A percentile compares a stretch with the other conserved stretches of the same genome.
These are phyloP conservation scores for Perkinsela sp. DNA, from an alignment of 208 protist species.

Conservation along the genomic window DNA sequence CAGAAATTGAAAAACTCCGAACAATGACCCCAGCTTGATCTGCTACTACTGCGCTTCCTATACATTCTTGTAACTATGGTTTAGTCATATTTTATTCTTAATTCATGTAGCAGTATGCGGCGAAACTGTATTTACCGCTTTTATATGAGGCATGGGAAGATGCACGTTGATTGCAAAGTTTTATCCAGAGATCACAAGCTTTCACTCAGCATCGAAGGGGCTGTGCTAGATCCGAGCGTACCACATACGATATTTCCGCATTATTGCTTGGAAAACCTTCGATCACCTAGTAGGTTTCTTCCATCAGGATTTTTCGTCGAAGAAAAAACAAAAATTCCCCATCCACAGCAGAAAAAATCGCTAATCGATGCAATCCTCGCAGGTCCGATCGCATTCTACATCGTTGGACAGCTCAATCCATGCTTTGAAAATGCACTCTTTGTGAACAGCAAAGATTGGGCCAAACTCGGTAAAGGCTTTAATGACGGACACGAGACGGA, in stretches of 20 bases:
- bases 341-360: slow-evolving; percentile 7
- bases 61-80: too few relatives aligned
- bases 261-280: slow-evolving; percentile 36
- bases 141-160: slow-evolving; percentile 20
- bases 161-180: slow-evolving; percentile 54
- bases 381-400: slow-evolving; percentile 44
- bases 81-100: too few relatives aligned
- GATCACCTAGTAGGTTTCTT: slow-evolving; percentile 23
- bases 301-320: slow-evolving; percentile 33
- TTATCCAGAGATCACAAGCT: slow-evolving; percentile 33
- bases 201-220: slow-evolving; percentile 33
- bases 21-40: too few relatives aligned
- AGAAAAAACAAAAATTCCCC: slow-evolving; percentile 14
- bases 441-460: slow-evolving; percentile 20
- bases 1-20: too few relatives aligned
- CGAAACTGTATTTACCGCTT: too few relatives aligned
- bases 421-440: slow-evolving; percentile 38
- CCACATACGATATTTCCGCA: slow-evolving; percentile 24
- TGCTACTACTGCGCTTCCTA: too few relatives aligned
- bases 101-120: too few relatives aligned
- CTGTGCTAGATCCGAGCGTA: slow-evolving; percentile 28
- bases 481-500: not conserved
- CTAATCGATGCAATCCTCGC: slow-evolving; percentile 15
- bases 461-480: not conserved
- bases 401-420: slow-evolving; percentile 31